Evolutionary conservation across 176 grass and related monocot species (phyloP).

Genomic region (Carex kokanica): DNA sequence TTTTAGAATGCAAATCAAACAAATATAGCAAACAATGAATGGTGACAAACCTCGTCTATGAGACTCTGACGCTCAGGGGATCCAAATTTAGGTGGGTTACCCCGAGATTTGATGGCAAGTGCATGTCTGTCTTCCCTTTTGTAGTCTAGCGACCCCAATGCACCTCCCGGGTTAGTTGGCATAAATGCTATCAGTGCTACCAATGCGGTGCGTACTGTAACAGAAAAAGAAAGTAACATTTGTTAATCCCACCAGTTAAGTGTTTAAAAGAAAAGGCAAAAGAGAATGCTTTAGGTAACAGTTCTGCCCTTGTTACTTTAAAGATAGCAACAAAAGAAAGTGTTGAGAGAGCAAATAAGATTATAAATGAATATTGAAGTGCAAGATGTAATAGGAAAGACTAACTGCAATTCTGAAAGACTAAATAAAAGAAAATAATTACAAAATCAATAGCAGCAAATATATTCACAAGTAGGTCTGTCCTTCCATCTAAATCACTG

Average conservation of each 20-base stretch:
- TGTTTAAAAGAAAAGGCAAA: neutral
- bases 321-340: neutral
- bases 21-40: conserved; percentile 1
- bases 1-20: neutral
- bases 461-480: neutral
- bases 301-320: neutral
- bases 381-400: neutral
- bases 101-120: conserved; percentile 75
- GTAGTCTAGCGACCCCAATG: conserved; percentile 87
- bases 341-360: neutral
- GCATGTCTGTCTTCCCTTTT: conserved; percentile 79
- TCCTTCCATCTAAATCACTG: neutral
- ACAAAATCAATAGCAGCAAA: neutral
- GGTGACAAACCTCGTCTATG: conserved; percentile 72
- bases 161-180: conserved; percentile 88
- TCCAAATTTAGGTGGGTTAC: conserved; percentile 72
- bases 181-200: conserved; percentile 97
- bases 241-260: neutral
- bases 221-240: neutral
- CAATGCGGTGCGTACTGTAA: conserved; percentile 83
- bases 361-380: neutral
- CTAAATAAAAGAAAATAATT: neutral
- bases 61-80: conserved; percentile 78
- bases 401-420: neutral
- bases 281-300: neutral